Conservation (phyloP, 345 rosid species). For the Clausena lansium region DNA sequence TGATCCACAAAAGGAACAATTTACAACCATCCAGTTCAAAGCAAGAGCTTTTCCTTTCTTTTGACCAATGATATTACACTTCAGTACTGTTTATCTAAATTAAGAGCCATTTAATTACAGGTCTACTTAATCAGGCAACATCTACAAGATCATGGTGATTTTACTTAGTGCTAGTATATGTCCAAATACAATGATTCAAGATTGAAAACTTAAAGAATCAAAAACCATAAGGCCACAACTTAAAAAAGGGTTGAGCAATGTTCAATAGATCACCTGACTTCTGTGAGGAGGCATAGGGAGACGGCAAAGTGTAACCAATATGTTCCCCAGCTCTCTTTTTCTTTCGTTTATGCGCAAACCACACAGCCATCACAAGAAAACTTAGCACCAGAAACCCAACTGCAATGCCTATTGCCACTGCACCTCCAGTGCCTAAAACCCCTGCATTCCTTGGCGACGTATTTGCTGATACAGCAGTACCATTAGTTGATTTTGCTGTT, state of each 20-base stretch:
- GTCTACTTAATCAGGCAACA: neutral
- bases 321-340: constrained; percentile 43
- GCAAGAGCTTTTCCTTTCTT: neutral
- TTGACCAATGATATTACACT: neutral
- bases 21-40: neutral
- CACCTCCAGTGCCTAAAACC: constrained; percentile 53
- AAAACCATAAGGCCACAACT: neutral
- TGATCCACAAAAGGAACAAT: neutral
- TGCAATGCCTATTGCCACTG: constrained; percentile 58
- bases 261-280: constrained; percentile 64
- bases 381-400: constrained; percentile 63
- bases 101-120: neutral
- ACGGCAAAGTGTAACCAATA: constrained; percentile 60
- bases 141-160: neutral
- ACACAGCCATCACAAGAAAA: constrained; percentile 68
- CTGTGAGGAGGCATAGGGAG: constrained; percentile 81
- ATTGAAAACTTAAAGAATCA: constrained; percentile 5
- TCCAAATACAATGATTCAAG: neutral
- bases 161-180: neutral
- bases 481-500: constrained; percentile 57
- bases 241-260: neutral
- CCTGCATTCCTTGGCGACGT: constrained; percentile 35
- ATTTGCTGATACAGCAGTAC: constrained; percentile 31
- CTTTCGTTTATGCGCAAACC: constrained; percentile 62
- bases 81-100: neutral